Evolutionary conservation across 768 basidiomycete genomes (phyloP), one percentile per base, ranked within the genome.

Genomic region (Infundibulicybe gibba): DNA sequence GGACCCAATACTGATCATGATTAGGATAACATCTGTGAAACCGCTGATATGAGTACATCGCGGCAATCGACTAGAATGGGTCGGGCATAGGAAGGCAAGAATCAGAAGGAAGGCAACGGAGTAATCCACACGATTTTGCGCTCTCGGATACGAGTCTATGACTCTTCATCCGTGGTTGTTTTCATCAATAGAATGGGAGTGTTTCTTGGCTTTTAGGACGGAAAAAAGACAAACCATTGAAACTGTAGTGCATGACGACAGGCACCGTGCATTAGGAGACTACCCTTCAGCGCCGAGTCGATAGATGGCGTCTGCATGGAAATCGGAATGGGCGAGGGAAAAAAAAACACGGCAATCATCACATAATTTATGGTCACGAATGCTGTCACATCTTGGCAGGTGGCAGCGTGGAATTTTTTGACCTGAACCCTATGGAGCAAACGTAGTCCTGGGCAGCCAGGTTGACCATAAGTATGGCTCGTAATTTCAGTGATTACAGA

Each of bases 61-160:
- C 10, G 10, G 25, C 25, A 10, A 38, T n/a, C 17, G 17, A 38
- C 17, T n/a, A 41, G 5, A 19, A 41, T 35, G 19, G 21, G 15
- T 32, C 20, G 19, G n/a, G 46, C 32, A 69, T 67, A 68, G 57
- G 43, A 49, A 44, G 34, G 25, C 12, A 44, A 45, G 39, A 30
- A 43, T 80, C 75, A 77, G 76, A 74, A 81, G 75, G 76, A 80
- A 81, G 79, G 77, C 78, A 81, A 79, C 77, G 79, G 75, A 76
- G 70, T 45, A 52, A 72, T 83, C 80, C 78, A 80, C 80, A 78
- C 56, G 62, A 54, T 64, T 70, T 65, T 62, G 61, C 61, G 62
- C 62, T 65, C 62, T 65, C 63, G 62, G 63, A 65, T 47, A 55
- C 42, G 55, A 62, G 59, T 60, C 58, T 25, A 39, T 53, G 53